These are phyloP conservation scores for Gloeophyllum trabeum DNA, from an alignment of 768 basidiomycete species.

Conservation along the genomic window DNA sequence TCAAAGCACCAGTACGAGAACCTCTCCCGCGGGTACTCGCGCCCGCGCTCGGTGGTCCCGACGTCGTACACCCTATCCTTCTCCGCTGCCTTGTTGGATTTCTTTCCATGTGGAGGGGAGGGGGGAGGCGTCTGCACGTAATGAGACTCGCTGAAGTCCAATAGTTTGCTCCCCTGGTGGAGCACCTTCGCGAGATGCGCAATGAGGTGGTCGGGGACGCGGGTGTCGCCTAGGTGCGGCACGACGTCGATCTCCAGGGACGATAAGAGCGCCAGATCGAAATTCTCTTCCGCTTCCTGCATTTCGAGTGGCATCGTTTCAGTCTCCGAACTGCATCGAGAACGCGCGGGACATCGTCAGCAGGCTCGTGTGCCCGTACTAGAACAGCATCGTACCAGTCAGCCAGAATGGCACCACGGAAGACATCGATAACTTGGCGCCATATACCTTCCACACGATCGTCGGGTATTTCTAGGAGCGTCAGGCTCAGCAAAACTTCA, in stretches of 20 bases:
- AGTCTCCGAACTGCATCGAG: conserved; percentile 46
- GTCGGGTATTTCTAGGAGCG: conserved; percentile 34
- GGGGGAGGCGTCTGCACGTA: conserved; percentile 6
- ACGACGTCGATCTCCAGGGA: conserved; percentile 74
- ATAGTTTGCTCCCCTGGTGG: conserved; percentile 60
- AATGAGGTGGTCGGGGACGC: conserved; percentile 65
- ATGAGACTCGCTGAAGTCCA: conserved; percentile 22
- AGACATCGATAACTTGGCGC: conserved; percentile 74
- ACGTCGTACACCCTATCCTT: conserved; percentile 25
- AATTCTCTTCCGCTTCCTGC: conserved; percentile 74
- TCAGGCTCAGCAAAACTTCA: background rate
- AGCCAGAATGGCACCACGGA: conserved; percentile 70
- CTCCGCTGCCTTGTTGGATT: conserved; percentile 13
- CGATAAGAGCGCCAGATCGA: conserved; percentile 71
- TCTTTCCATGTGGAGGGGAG: conserved; percentile 4
- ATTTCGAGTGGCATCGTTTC: conserved; percentile 48
- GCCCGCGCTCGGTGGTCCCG: conserved; percentile 51
- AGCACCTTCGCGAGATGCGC: conserved; percentile 59
- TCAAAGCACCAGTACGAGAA: conserved; percentile 95
- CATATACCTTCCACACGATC: conserved; percentile 75
- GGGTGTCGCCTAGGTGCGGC: conserved; percentile 57
- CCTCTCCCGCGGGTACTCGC: conserved; percentile 60
- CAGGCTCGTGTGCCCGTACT: no score
- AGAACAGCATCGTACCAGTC: conserved; percentile 58
- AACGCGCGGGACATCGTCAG: no score